Percentiles rank a stretch among this genome's conserved stretches.
phyloP scores from a whole-genome alignment of 352 stramenopile genomes.

The Saprolegnia parasitica region DNA sequence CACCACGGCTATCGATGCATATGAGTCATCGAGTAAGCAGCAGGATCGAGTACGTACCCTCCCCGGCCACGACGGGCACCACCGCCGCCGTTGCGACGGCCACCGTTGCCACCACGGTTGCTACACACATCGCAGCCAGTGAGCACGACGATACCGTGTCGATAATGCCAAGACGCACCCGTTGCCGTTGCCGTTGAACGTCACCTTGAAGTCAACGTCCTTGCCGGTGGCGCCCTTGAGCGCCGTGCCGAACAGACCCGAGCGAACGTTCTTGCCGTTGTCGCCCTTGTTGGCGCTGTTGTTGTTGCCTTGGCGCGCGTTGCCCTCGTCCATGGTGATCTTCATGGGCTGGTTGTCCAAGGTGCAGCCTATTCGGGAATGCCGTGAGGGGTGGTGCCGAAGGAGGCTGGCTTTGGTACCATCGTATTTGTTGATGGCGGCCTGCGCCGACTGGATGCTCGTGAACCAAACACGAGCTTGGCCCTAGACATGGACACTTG shows the following conservation, averaged over 20 bases:
- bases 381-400: constrained; percentile 8
- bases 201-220: constrained; percentile 78
- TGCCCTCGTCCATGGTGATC: constrained; percentile 49
- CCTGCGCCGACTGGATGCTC: constrained; percentile 60
- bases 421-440: constrained; percentile 80
- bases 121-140: neutral
- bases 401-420: constrained; percentile 33
- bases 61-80: constrained; percentile 39
- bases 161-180: neutral
- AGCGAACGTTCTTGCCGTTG: constrained; percentile 61
- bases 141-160: neutral
- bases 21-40: constrained; percentile 13
- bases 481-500: constrained; percentile 31
- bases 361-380: constrained; percentile 44
- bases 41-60: constrained; percentile 31
- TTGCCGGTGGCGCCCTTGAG: constrained; percentile 40
- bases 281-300: neutral
- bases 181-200: constrained; percentile 48
- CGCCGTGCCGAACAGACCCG: constrained; percentile 71
- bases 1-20: constrained; percentile 33
- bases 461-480: constrained; percentile 74
- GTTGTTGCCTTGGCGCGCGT: neutral
- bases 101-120: constrained; percentile 25
- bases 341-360: constrained; percentile 71
- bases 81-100: constrained; percentile 38